phyloP scores from a whole-genome alignment of 106 monocot genomes.

The Posidonia australis region DNA sequence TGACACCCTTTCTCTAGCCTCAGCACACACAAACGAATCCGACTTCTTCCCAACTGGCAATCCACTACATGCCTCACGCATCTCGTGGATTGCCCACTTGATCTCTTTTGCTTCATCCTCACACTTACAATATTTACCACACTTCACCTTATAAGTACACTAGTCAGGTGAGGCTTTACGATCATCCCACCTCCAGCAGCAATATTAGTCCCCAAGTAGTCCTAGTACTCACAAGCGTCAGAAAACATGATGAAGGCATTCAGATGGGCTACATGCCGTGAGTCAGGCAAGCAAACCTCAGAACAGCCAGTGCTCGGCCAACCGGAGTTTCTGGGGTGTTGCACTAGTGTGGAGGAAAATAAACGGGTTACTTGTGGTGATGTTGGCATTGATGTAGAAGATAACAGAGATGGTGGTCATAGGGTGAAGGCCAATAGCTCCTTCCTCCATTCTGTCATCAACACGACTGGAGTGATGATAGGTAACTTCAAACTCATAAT shows the following conservation, averaged over 20 bases:
- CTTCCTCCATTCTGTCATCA: slow-evolving; percentile 66
- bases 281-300: not conserved
- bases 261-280: not conserved
- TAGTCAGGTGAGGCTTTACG: not conserved
- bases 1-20: too few relatives aligned
- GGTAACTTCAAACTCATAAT: too few relatives aligned
- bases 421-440: slow-evolving; percentile 42
- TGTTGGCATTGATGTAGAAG: not conserved
- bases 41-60: too few relatives aligned
- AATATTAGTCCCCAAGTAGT: not conserved
- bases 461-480: slow-evolving; percentile 84
- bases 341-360: slow-evolving; percentile 33
- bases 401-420: not conserved
- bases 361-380: slow-evolving; percentile 23
- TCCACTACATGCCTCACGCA: too few relatives aligned
- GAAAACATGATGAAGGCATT: not conserved
- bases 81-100: too few relatives aligned
- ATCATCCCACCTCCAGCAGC: not conserved
- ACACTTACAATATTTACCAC: too few relatives aligned
- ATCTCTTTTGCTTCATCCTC: too few relatives aligned
- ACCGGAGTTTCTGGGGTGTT: slow-evolving; percentile 4
- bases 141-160: slow-evolving; percentile 1
- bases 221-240: too few relatives aligned
- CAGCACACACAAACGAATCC: too few relatives aligned
- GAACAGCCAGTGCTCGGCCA: not conserved